Evolutionary conservation across 768 basidiomycete genomes (phyloP).

Genomic region (Neoboletus subvelutipes): DNA sequence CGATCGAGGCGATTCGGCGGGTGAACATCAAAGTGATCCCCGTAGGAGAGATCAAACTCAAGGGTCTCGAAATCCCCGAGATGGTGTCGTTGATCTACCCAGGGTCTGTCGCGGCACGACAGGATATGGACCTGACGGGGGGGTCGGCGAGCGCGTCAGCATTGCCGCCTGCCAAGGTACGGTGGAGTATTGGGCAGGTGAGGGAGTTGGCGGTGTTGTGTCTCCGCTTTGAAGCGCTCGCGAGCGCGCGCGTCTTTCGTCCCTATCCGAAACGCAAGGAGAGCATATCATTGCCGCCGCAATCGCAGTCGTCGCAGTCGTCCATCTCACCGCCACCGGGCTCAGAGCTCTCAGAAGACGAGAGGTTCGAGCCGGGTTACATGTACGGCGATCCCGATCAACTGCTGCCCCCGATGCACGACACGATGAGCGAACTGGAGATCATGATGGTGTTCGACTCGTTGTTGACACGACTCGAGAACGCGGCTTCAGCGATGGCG

Average conservation of each 20-base stretch:
- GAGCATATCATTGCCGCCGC: constrained; percentile 16
- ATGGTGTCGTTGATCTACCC: constrained; percentile 85
- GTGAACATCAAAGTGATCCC: constrained; percentile 67
- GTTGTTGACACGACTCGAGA: constrained; percentile 72
- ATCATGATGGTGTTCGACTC: constrained; percentile 76
- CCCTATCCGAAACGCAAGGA: constrained; percentile 38
- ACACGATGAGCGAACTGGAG: constrained; percentile 70
- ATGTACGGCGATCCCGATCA: constrained; percentile 61
- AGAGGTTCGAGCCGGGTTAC: constrained; percentile 33
- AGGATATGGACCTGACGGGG: constrained; percentile 48
- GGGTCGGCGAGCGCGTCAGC: constrained; percentile 12
- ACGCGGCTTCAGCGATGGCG: constrained; percentile 48
- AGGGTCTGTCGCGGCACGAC: constrained; percentile 64
- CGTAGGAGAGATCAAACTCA: constrained; percentile 91
- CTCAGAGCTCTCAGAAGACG: constrained; percentile 21
- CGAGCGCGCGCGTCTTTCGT: constrained; percentile 60
- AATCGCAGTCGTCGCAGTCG: constrained; percentile 5
- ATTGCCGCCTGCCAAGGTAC: constrained; percentile 40
- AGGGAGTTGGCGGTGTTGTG: constrained; percentile 70
- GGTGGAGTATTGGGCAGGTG: constrained; percentile 73
- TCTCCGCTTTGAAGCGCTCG: constrained; percentile 76
- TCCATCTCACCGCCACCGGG: background rate
- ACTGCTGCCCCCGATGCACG: constrained; percentile 66
- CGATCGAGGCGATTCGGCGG: constrained; percentile 71
- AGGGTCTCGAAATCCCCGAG: constrained; percentile 92